A percentile compares a stretch with the other conserved stretches of the same genome.
These are phyloP conservation scores for Dalbergia oliveri DNA, from an alignment of 306 rosid genomes.

Conservation along the genomic window DNA sequence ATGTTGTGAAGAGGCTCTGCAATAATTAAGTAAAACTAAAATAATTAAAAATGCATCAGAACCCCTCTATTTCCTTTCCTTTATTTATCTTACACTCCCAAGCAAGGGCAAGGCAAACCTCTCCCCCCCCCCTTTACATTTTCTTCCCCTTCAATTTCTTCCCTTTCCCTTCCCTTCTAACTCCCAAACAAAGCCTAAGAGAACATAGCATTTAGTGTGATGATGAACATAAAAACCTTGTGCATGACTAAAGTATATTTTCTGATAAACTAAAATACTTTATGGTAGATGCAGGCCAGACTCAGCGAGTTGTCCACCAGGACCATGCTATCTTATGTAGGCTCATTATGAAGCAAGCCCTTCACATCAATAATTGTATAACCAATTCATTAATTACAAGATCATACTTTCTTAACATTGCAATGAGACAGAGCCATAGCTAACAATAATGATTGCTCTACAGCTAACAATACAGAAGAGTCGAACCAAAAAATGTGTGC, in stretches of 20 bases:
- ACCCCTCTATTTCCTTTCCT: no score
- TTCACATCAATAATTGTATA: not conserved
- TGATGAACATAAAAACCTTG: not conserved
- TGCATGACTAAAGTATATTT: no score
- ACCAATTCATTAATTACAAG: not conserved
- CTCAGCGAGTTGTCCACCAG: not conserved
- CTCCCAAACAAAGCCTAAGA: not conserved
- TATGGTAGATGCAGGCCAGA: not conserved
- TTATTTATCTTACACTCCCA: no score
- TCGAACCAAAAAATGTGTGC: slow-evolving; percentile 24
- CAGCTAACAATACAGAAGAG: not conserved
- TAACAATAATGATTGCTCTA: slow-evolving; percentile 17
- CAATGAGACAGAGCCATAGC: slow-evolving; percentile 21
- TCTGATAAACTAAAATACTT: no score
- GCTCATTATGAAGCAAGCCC: not conserved
- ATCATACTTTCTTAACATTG: not conserved
- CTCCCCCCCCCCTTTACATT: no score
- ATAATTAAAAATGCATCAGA: no score
- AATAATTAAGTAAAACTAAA: no score
- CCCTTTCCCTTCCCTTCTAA: no score
- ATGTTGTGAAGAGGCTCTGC: no score
- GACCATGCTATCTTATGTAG: not conserved
- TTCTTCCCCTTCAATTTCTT: no score
- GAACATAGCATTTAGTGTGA: slow-evolving; percentile 6
- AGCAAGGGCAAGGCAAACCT: no score